These are phyloP conservation scores for Penicillium decumbens DNA, from an alignment of 2,329 filamentous ascomycete species.

Conservation along the genomic window DNA sequence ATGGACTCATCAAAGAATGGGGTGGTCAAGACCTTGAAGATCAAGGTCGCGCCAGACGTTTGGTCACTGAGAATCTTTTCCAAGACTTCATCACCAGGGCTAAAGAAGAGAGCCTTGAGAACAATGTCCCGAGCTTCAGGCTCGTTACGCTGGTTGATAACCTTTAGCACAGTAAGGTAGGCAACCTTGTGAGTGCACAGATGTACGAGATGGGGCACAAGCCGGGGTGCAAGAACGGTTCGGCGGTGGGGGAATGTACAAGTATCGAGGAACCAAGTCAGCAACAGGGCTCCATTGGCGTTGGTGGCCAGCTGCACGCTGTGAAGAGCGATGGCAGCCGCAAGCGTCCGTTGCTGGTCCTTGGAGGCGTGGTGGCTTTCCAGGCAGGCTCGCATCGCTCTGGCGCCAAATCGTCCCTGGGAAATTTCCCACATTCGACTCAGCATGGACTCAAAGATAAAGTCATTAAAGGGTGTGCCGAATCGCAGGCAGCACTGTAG, in stretches of 20 bases:
- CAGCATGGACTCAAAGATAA: conserved; percentile 97
- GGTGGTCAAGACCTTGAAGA: conserved; percentile 97
- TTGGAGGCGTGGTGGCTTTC: conserved; percentile 94
- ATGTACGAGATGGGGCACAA: conserved; percentile 89
- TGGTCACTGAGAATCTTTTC: conserved; percentile 90
- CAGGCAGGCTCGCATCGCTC: conserved; percentile 92
- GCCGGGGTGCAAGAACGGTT: conserved; percentile 82
- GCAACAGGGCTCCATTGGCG: conserved; percentile 83
- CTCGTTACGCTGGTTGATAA: conserved; percentile 96
- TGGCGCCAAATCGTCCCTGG: conserved; percentile 88
- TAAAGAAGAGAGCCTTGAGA: conserved; percentile 87
- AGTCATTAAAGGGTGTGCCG: conserved; percentile 81
- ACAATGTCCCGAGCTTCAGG: conserved; percentile 86
- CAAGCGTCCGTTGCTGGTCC: conserved; percentile 91
- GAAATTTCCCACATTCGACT: conserved; percentile 88
- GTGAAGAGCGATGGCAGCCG: conserved; percentile 90
- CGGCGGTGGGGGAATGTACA: conserved; percentile 91
- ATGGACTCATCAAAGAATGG: conserved; percentile 95
- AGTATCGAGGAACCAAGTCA: conserved; percentile 98
- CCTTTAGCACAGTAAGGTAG: conserved; percentile 93
- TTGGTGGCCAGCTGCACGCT: conserved; percentile 96
- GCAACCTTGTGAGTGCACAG: conserved; percentile 98
- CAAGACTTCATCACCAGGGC: conserved; percentile 74
- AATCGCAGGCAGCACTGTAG: conserved; percentile 95
- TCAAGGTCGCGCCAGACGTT: conserved; percentile 85